Evolutionary conservation across 345 rosid species (phyloP), one percentile per base, ranked within the genome.

Genomic region (Citrus australasica): DNA sequence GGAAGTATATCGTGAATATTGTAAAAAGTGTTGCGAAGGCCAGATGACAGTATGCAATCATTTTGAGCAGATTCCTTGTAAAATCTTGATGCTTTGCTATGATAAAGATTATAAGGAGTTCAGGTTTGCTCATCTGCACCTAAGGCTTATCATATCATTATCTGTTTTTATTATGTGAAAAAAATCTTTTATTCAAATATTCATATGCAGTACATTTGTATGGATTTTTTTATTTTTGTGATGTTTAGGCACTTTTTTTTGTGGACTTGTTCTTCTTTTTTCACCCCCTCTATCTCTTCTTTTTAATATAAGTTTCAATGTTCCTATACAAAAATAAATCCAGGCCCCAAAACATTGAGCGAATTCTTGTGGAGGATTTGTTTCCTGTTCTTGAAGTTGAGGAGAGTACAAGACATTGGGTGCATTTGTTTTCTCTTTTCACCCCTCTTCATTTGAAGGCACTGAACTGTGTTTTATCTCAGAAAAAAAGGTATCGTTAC

Each of bases 31-130:
- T 84, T 86, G 91, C 69, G 86, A 89, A 81, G 91, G 94, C 77
- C 79, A 51, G 80, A 85, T 91, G 89, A 82, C 81, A 74, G 84
- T 87, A 48, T 76, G 80, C 76, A 85, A 89, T 81, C 84, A 81
- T 67, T 89, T 91, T 88, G 99, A 95, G 88, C 89, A 88, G 81
- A 92, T 93, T 88, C 94, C 95, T 33, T 88, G 98, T 87, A 91
- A 91, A 87, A 83, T 91, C 72, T 78, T 93, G 84, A 82, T 89
- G 94, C 98, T 95, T 66, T 91, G 88, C 79, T 89, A 84, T 76
- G 93, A 91, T 77, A 91, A 90, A 86, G 92, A 90, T 85, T 91
- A 89, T 79, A 87, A 88, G 81, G 95, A 91, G 71, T 90, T 91
- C 84, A 89, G 92, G 98, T 93, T 66, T 73, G 86, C 60, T 58